These are phyloP conservation scores for Aspergillus sparsus DNA, from an alignment of 495 filamentous ascomycete species.

Conservation along the genomic window DNA sequence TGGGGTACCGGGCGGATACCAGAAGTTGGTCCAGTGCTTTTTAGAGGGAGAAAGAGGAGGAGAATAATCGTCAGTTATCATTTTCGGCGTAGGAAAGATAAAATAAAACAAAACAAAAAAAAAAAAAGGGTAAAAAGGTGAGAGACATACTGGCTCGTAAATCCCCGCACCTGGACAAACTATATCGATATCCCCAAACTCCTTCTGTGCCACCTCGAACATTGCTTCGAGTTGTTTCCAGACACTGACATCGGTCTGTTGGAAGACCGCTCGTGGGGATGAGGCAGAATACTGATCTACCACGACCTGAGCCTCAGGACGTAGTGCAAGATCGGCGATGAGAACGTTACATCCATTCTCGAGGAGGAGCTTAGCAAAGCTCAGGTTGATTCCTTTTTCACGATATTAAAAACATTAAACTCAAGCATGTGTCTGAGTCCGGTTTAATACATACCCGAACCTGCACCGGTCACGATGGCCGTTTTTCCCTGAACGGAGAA, in stretches of 20 bases:
- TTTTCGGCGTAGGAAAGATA: not conserved
- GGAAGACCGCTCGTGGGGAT: slow-evolving; percentile 56
- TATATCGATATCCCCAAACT: slow-evolving; percentile 63
- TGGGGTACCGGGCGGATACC: slow-evolving; percentile 58
- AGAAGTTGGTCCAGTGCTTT: slow-evolving; percentile 64
- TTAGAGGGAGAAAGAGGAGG: slow-evolving; percentile 1
- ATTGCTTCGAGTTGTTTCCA: slow-evolving; percentile 61
- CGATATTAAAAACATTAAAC: not conserved
- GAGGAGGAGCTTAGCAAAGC: slow-evolving; percentile 60
- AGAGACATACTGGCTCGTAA: slow-evolving; percentile 57
- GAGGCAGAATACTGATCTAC: slow-evolving; percentile 51
- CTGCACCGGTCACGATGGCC: slow-evolving; percentile 71
- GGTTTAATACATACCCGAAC: slow-evolving; percentile 56
- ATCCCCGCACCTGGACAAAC: slow-evolving; percentile 71
- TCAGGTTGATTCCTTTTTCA: slow-evolving; percentile 51
- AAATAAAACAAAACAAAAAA: too few relatives aligned
- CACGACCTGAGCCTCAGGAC: slow-evolving; percentile 61
- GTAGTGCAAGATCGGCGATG: slow-evolving; percentile 64
- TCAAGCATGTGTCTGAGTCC: not conserved
- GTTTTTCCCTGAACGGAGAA: slow-evolving; percentile 59
- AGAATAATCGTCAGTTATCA: not conserved
- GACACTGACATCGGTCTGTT: slow-evolving; percentile 60
- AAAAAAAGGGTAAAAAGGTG: not conserved
- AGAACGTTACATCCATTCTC: slow-evolving; percentile 63
- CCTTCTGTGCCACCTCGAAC: slow-evolving; percentile 54